Conservation (phyloP, 768 basidiomycete genomes). For the Pleurotus giganteus region DNA sequence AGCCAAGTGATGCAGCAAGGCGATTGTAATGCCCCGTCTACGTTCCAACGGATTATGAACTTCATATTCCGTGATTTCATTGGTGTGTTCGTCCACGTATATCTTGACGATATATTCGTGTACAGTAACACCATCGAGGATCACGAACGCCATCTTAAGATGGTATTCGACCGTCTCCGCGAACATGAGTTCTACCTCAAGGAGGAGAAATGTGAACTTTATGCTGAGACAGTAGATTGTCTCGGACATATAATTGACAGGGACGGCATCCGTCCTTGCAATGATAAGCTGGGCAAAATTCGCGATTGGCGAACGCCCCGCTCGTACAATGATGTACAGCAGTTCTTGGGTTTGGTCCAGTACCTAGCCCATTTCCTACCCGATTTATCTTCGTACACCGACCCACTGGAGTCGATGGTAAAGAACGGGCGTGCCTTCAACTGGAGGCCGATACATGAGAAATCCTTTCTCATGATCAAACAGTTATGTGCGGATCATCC, state of each 20-base stretch:
- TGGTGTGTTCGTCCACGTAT: conserved; percentile 37
- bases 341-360: conserved; percentile 39
- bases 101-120: conserved; percentile 44
- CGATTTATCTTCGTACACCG: conserved; percentile 28
- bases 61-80: conserved; percentile 35
- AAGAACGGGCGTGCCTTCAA: conserved; percentile 24
- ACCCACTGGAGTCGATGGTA: conserved; percentile 26
- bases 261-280: conserved; percentile 24
- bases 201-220: conserved; percentile 25
- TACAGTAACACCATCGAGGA: conserved; percentile 34
- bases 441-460: conserved; percentile 24
- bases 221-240: conserved; percentile 21
- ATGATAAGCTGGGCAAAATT: conserved; percentile 27
- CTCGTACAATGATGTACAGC: conserved; percentile 23
- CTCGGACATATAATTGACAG: conserved; percentile 33
- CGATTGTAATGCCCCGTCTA: no score
- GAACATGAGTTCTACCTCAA: conserved; percentile 14
- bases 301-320: conserved; percentile 24
- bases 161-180: not conserved
- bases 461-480: conserved; percentile 22
- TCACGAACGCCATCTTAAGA: conserved; percentile 22
- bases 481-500: conserved; percentile 18
- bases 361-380: conserved; percentile 37
- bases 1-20: conserved; percentile 17
- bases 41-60: conserved; percentile 44